Percentiles rank a stretch among this genome's conserved stretches.
These are phyloP conservation scores for Cytospora piceae DNA, from an alignment of 2,329 filamentous ascomycete species.

Conservation along the genomic window DNA sequence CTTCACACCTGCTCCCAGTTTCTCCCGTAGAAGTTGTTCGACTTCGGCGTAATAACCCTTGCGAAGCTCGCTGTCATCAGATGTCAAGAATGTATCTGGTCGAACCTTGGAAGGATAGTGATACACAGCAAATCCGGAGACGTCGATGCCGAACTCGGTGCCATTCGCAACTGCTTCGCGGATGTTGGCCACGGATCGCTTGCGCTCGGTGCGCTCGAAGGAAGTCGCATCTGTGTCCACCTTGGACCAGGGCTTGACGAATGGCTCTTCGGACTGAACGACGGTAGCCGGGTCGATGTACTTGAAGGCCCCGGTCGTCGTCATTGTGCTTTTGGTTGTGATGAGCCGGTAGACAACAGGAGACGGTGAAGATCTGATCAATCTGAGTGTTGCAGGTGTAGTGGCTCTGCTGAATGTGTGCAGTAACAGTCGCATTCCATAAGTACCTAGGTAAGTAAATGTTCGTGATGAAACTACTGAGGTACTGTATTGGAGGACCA, in stretches of 20 bases:
- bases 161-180: slow-evolving; percentile 46
- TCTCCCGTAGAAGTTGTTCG: slow-evolving; percentile 57
- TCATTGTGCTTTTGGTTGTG: background rate
- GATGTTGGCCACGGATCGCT: slow-evolving; percentile 57
- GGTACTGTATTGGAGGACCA: too few species aligned
- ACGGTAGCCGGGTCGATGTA: slow-evolving; percentile 62
- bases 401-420: background rate
- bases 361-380: background rate
- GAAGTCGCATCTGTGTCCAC: slow-evolving; percentile 64
- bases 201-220: slow-evolving; percentile 51
- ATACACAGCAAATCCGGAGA: slow-evolving; percentile 61
- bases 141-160: slow-evolving; percentile 58
- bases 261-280: slow-evolving; percentile 37
- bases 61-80: slow-evolving; percentile 58
- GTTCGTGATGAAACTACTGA: too few species aligned
- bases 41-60: slow-evolving; percentile 65
- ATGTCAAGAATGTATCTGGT: slow-evolving; percentile 48
- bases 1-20: slow-evolving; percentile 55
- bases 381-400: too few species aligned
- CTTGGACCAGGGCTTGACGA: slow-evolving; percentile 64
- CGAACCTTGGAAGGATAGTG: slow-evolving; percentile 53
- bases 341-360: background rate
- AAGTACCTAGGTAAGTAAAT: too few species aligned
- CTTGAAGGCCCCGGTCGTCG: slow-evolving; percentile 48
- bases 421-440: background rate